These are phyloP conservation scores for Colletotrichum sp. DNA, from an alignment of 2,329 filamentous ascomycete species.

Conservation along the genomic window DNA sequence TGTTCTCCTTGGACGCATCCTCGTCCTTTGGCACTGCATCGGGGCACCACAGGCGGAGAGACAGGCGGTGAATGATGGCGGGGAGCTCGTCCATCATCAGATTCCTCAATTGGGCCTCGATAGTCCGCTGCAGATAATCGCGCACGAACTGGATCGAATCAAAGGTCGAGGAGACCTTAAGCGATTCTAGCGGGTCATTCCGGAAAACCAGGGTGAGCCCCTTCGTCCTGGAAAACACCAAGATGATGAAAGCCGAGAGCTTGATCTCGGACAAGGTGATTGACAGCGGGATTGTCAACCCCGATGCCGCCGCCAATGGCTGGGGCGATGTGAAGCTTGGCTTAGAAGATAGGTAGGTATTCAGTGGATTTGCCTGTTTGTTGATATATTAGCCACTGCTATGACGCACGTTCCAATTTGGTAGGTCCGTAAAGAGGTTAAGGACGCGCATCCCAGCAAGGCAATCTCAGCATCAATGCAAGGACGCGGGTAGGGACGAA, in stretches of 20 bases:
- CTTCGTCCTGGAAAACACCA: conserved; percentile 98
- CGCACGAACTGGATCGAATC: conserved; percentile 98
- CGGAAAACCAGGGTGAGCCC: conserved; percentile 95
- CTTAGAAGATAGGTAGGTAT: conserved; percentile 92
- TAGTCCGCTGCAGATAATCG: conserved; percentile 94
- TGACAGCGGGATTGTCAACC: conserved; percentile 95
- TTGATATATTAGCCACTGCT: conserved; percentile 52
- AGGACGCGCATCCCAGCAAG: conserved; percentile 36
- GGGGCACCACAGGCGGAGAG: conserved; percentile 86
- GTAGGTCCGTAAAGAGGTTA: conserved; percentile 22
- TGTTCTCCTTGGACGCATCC: conserved; percentile 51
- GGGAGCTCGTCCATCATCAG: conserved; percentile 98
- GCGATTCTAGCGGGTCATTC: conserved; percentile 95
- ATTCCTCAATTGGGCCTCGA: conserved; percentile 89
- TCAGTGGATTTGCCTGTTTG: conserved; percentile 85
- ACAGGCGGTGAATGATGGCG: conserved; percentile 93
- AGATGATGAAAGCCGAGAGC: conserved; percentile 93
- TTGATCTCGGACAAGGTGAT: conserved; percentile 97
- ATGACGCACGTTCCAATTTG: conserved; percentile 34
- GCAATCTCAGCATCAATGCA: conserved; percentile 40
- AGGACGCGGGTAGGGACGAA: conserved; percentile 6
- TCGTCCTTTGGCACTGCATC: conserved; percentile 78
- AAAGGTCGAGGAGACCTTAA: conserved; percentile 98
- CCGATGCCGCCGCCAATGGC: conserved; percentile 87
- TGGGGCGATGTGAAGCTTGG: conserved; percentile 92